Evolutionary conservation across 768 basidiomycete species (phyloP), one percentile per base, ranked within the genome.

Genomic region (Mycena vulgaris): DNA sequence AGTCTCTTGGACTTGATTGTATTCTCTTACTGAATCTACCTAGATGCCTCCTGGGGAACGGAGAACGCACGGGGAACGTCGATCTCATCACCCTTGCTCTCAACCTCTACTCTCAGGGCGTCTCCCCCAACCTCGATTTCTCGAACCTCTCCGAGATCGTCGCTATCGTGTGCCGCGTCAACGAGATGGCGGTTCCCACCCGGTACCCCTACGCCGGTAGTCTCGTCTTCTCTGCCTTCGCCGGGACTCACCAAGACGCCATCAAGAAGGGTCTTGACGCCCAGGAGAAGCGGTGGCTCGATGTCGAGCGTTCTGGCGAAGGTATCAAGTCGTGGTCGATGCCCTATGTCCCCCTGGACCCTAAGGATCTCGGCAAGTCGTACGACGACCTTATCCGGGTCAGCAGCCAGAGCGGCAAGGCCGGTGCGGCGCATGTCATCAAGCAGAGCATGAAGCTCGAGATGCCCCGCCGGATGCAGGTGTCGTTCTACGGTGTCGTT

Each of bases 221-320:
- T 78, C 89, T 99, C 47, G 97, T 99, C 69, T 98, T 95, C 81
- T 98, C 97, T 30, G 97, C 97, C 16, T 99, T 99, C 87, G 97
- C 96, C 69, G 97, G 97, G 27, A 96, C 95, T 21, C 97, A 99
- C 80, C 96, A 97, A 80, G 97, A 99, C 76, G 97, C 98, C n/a
- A 95, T 99, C 87, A 99, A 99, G 84, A 99, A 99, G 84, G 97
- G 97, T 35, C 97, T 99, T 82, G 95, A 96, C 80, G 90, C 88
- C 5, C 94, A 96, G 80, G 85, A 81, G 62, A 80, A 84, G 53
- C 84, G 89, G 16, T 49, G 47, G 45, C 45, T 49, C 23, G 14
- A 13, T 23, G 92, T 88, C 30, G 83, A 85, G 53, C 78, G 74
- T 17, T 81, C 80, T 27, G 88, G 86, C 35, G 81, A 85, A 68